Conservation (phyloP, 164 flowering plant genomes). For the Sextonia rubra region DNA sequence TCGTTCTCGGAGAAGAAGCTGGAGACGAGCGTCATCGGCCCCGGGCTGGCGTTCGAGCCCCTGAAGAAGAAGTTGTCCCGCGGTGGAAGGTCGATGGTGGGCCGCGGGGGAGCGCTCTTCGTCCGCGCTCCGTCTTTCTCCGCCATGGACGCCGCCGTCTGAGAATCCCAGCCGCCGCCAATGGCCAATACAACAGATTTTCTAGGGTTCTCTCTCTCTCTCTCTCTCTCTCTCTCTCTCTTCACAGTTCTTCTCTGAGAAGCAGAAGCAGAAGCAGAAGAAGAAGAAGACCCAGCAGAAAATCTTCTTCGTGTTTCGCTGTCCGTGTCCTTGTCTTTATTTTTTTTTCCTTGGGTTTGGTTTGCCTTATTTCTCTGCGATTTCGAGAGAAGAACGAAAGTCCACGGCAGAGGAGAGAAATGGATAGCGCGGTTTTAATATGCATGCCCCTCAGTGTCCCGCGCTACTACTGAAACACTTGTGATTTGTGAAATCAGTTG, state of each 20-base stretch:
- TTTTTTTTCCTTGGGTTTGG: background rate
- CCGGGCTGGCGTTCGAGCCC: slow-evolving; percentile 56
- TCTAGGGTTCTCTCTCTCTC: background rate
- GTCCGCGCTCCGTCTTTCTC: slow-evolving; percentile 16
- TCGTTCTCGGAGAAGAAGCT: slow-evolving; percentile 58
- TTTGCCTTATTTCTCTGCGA: background rate
- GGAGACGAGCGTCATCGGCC: slow-evolving; percentile 88
- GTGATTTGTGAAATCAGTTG: no score
- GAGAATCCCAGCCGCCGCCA: background rate
- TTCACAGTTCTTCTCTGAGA: background rate
- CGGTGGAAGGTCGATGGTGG: slow-evolving; percentile 61
- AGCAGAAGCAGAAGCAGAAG: no score
- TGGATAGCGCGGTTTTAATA: background rate
- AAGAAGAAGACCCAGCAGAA: background rate
- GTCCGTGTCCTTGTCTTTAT: background rate
- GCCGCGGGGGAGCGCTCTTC: slow-evolving; percentile 27
- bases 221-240: background rate
- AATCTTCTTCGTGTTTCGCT: background rate
- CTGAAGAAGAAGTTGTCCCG: slow-evolving; percentile 47
- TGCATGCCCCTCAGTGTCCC: background rate
- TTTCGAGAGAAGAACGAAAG: background rate
- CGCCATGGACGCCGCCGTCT: slow-evolving; percentile 14
- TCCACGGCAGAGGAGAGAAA: background rate
- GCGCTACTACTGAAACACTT: background rate
- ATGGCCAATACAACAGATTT: no score